A percentile compares a stretch with the other conserved stretches of the same genome.
phyloP scores from a whole-genome alignment of 257 asterid species.

The Ocimum tenuiflorum region DNA sequence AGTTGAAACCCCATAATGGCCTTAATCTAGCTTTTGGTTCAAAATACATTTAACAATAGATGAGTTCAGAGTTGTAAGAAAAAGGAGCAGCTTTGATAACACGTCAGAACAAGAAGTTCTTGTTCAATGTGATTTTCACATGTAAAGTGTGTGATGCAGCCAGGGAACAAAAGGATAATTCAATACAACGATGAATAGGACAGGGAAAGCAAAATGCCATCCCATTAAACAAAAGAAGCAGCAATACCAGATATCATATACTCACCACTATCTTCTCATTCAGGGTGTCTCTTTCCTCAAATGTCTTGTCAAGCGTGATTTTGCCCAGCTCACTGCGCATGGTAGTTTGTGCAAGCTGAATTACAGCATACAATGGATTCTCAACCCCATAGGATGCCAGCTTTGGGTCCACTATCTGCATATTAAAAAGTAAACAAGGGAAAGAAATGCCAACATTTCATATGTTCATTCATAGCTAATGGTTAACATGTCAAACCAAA shows the following conservation, averaged over 20 bases:
- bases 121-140: neutral
- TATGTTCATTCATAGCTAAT: neutral
- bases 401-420: constrained; percentile 80
- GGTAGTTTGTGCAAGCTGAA: constrained; percentile 91
- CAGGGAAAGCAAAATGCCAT: neutral
- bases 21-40: neutral
- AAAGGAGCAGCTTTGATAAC: neutral
- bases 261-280: constrained; percentile 86
- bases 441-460: neutral
- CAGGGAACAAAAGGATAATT: neutral
- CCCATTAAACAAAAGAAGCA: neutral
- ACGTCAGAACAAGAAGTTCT: neutral
- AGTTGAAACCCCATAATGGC: neutral
- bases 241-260: constrained; percentile 7
- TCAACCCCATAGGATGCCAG: constrained; percentile 95
- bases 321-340: constrained; percentile 99
- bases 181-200: neutral
- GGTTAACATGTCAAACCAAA: neutral
- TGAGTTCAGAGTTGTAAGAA: neutral
- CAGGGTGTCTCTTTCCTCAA: constrained; percentile 85
- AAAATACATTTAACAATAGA: neutral
- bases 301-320: constrained; percentile 92
- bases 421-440: neutral
- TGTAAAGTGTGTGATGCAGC: neutral
- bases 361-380: constrained; percentile 71